These are phyloP conservation scores for Tricholoma furcatifolium DNA, from an alignment of 768 basidiomycete genomes.

Conservation along the genomic window DNA sequence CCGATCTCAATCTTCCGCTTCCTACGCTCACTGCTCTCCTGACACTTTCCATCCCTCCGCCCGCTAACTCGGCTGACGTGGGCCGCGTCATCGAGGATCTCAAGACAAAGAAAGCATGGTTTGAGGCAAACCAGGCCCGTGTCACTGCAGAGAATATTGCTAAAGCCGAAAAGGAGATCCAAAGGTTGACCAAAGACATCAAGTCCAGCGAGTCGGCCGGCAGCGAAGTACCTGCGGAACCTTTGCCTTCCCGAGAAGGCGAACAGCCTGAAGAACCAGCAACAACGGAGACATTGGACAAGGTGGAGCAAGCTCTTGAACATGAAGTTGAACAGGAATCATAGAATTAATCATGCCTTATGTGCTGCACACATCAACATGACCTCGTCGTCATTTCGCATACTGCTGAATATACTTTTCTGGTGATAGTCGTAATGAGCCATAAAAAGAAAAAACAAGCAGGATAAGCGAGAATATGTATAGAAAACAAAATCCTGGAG, in stretches of 20 bases:
- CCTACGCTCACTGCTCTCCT: constrained; percentile 87
- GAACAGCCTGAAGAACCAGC: constrained; percentile 30
- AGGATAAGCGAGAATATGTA: constrained; percentile 28
- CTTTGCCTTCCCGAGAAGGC: constrained; percentile 38
- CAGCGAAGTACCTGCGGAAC: constrained; percentile 44
- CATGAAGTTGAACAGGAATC: constrained; percentile 26
- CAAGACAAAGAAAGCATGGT: constrained; percentile 94
- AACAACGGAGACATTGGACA: constrained; percentile 39
- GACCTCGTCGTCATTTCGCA: constrained; percentile 11
- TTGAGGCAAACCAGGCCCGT: constrained; percentile 84
- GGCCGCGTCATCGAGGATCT: constrained; percentile 86
- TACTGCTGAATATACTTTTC: constrained; percentile 11
- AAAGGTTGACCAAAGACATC: constrained; percentile 52
- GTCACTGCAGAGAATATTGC: constrained; percentile 77
- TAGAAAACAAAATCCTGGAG: constrained; percentile 35
- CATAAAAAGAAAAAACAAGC: constrained; percentile 14
- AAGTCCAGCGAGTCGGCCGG: constrained; percentile 30
- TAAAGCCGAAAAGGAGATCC: constrained; percentile 76
- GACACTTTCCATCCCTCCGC: constrained; percentile 86
- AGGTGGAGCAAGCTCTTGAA: constrained; percentile 36
- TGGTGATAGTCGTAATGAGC: constrained; percentile 10
- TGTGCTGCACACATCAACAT: constrained; percentile 9
- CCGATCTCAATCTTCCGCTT: constrained; percentile 71
- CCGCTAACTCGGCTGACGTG: constrained; percentile 71
- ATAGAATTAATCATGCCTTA: constrained; percentile 2